Base-by-base conservation (phyloP, 2,329 filamentous ascomycete genomes). In the Dothistroma pini region DNA sequence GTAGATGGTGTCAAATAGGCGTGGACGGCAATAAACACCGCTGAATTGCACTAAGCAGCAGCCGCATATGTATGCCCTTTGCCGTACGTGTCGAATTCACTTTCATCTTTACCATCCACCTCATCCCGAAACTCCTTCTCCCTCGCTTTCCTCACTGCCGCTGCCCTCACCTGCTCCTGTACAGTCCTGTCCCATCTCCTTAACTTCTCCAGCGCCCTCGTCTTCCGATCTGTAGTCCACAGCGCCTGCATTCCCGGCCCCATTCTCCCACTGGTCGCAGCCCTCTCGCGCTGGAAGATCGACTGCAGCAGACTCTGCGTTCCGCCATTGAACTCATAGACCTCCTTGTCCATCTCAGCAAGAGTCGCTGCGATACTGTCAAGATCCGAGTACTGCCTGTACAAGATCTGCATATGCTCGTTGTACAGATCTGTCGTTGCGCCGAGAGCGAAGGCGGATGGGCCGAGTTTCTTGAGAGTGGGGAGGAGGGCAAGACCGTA, bases 351-450 rank as follows among this genome's bases (percentile, higher is more conserved):
- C 88, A 91, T 90, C 75, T 90, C 87, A 48, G 82, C 78, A 5
- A 90, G 75, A 1, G 88, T 72, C 4, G 80, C 76, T 54, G 86
- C 74, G 25, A 89, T 82, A 0, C 79, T 79, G 3, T 70, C 65
- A 1, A 85, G 78, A 68, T 90, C 85, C 22, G 84, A 81, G 64
- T 84, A 83, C 11, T 84, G 82, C 35, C 77, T 74, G 84, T 87
- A 90, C 58, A 85, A 78, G 22, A 87, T 81, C 14, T 79, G 74
- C 25, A 90, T 79, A 35, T 91, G 80, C 54, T 84, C 80, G 70
- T 89, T 87, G 78, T 90, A 93, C 48, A 93, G 84, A 0, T 82
- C 78, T 0, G 88, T 89, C 19, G 86, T 86, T 6, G 85, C 87
- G 53, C 89, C 89, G 0, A 93, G 81, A 7, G 90, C 86, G 69